phyloP scores from a whole-genome alignment of 257 asterid species.

The Solanum paucissectum region DNA sequence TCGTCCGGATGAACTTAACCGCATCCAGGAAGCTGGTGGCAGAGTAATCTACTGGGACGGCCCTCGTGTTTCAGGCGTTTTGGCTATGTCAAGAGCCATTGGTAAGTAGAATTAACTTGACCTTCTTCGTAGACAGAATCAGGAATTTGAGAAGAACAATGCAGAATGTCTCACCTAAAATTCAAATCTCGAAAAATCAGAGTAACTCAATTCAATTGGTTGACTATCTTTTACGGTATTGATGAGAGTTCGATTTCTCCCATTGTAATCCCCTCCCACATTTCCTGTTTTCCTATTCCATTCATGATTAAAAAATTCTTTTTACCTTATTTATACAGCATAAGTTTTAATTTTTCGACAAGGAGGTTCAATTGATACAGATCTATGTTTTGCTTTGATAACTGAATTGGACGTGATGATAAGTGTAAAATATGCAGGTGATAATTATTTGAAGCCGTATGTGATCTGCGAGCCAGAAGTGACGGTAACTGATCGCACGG shows the following conservation, averaged over 20 bases:
- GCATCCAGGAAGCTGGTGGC: constrained; percentile 74
- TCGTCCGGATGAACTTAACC: constrained; percentile 62
- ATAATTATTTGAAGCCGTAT: constrained; percentile 59
- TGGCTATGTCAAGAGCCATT: constrained; percentile 88
- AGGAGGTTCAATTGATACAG: neutral
- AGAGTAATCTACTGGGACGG: constrained; percentile 74
- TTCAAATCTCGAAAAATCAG: neutral
- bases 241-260: neutral
- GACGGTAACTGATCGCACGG: constrained; percentile 40
- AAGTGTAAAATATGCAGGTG: constrained; percentile 21
- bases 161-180: neutral
- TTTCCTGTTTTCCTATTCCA: too few relatives aligned
- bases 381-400: neutral
- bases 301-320: too few relatives aligned
- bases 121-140: neutral
- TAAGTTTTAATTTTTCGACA: too few relatives aligned
- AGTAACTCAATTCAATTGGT: neutral
- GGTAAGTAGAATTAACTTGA: constrained; percentile 14
- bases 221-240: too few relatives aligned
- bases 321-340: neutral
- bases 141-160: neutral
- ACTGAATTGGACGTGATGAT: neutral
- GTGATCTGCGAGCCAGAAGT: constrained; percentile 72
- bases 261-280: too few relatives aligned
- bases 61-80: constrained; percentile 70